phyloP scores from a whole-genome alignment of 257 asterid species.

The Solanum peruvianum region DNA sequence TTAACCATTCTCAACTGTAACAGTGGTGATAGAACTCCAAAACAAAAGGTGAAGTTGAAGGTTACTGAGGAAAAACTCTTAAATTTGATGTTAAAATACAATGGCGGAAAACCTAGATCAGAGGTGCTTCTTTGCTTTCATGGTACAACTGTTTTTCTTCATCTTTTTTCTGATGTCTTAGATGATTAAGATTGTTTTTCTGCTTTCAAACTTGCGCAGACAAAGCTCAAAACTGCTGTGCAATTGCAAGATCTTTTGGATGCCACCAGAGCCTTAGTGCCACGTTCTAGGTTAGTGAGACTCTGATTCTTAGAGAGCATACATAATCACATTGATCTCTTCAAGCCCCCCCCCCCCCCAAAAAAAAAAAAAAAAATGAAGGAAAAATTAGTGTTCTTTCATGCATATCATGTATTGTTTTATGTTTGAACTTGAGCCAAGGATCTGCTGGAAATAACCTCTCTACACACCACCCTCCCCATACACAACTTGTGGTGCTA shows the following conservation, averaged over 20 bases:
- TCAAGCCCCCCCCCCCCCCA: background rate
- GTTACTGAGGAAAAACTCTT: slow-evolving; percentile 93
- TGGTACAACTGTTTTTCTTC: slow-evolving; percentile 3
- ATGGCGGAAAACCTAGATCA: slow-evolving; percentile 86
- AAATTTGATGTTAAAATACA: slow-evolving; percentile 90
- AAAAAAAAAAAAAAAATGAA: too few relatives aligned
- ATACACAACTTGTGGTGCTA: background rate
- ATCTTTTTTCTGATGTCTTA: background rate
- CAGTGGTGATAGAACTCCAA: slow-evolving; percentile 99
- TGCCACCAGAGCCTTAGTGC: slow-evolving; percentile 86
- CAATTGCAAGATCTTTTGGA: slow-evolving; percentile 98
- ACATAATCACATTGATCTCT: background rate
- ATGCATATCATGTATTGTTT: background rate
- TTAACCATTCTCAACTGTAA: slow-evolving; percentile 4
- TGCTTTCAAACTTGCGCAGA: slow-evolving; percentile 37
- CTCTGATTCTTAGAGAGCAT: background rate
- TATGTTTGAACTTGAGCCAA: background rate
- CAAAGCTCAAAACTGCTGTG: slow-evolving; percentile 90
- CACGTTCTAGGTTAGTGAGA: slow-evolving; percentile 55
- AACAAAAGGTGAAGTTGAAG: slow-evolving; percentile 94
- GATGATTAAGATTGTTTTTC: slow-evolving; percentile 1
- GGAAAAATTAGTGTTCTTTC: background rate
- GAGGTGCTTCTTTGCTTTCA: slow-evolving; percentile 45
- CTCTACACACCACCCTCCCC: background rate
- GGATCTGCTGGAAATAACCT: background rate